Evolutionary conservation across 108 stramenopile species (phyloP).

Genomic region (Conticribra weissflogii): DNA sequence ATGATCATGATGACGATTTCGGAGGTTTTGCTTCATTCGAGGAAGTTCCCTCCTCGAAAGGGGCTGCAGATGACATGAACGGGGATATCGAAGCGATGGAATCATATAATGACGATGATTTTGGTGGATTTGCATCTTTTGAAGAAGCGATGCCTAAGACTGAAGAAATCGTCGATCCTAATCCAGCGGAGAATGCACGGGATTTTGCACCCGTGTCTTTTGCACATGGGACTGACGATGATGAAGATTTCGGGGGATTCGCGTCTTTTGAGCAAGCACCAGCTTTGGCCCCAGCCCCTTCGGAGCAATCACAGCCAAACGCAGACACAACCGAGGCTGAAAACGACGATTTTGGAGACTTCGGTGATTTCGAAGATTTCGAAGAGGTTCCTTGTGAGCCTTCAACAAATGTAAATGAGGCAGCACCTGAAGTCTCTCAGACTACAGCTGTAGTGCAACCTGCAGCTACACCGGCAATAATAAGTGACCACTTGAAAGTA

Average conservation of each 20-base stretch:
- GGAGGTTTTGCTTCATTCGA: slow-evolving; percentile 6
- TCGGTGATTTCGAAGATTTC: slow-evolving; percentile 35
- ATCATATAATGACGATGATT: neutral
- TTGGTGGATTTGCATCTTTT: slow-evolving; percentile 17
- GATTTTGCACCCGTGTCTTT: too few species aligned
- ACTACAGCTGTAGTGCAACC: neutral
- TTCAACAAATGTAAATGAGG: neutral
- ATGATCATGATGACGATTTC: neutral
- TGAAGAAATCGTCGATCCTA: too few species aligned
- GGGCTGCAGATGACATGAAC: too few species aligned
- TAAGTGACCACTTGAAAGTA: slow-evolving; percentile 31
- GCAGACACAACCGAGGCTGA: neutral
- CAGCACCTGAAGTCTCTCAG: neutral
- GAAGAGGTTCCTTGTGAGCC: slow-evolving; percentile 1
- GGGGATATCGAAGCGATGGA: too few species aligned
- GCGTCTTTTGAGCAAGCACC: slow-evolving; percentile 11
- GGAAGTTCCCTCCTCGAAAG: neutral
- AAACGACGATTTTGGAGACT: slow-evolving; percentile 34
- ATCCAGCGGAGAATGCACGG: too few species aligned
- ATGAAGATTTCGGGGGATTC: slow-evolving; percentile 21
- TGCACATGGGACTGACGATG: neutral
- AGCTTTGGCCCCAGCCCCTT: neutral
- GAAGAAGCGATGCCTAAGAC: neutral
- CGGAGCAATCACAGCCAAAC: neutral
- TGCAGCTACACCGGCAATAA: neutral